phyloP scores from a whole-genome alignment of 768 basidiomycete species.

The Gyrodon lividus region DNA sequence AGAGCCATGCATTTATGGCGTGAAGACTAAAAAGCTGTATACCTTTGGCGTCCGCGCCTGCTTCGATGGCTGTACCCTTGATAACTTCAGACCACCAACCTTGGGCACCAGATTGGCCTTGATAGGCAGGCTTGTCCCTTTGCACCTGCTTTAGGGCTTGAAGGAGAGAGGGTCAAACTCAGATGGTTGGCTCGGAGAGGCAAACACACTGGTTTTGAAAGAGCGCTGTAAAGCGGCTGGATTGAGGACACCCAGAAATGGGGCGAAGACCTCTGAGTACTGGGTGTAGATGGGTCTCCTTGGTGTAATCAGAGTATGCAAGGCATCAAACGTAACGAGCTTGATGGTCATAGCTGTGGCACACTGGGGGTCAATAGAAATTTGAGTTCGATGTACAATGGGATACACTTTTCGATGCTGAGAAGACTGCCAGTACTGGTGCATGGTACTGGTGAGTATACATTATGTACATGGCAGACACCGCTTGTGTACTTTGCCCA shows the following conservation, averaged over 20 bases:
- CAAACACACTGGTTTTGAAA: slow-evolving; percentile 53
- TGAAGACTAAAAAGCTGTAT: slow-evolving; percentile 16
- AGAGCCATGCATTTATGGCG: slow-evolving; percentile 21
- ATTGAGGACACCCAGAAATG: slow-evolving; percentile 61
- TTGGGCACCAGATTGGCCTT: slow-evolving; percentile 41
- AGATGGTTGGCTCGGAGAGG: background rate
- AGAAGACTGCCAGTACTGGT: too few relatives aligned
- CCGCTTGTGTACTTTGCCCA: too few relatives aligned
- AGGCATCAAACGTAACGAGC: slow-evolving; percentile 75
- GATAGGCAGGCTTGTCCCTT: slow-evolving; percentile 57
- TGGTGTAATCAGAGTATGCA: slow-evolving; percentile 74
- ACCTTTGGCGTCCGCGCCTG: slow-evolving; percentile 65
- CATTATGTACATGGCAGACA: too few relatives aligned
- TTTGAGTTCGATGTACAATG: too few relatives aligned
- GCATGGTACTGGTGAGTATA: too few relatives aligned
- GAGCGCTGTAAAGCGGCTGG: slow-evolving; percentile 52
- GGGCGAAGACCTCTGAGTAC: slow-evolving; percentile 59
- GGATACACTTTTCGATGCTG: too few relatives aligned
- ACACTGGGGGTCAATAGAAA: too few relatives aligned
- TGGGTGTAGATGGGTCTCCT: slow-evolving; percentile 66
- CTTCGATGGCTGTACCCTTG: slow-evolving; percentile 67
- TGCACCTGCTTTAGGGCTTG: slow-evolving; percentile 53
- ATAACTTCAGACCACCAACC: slow-evolving; percentile 83
- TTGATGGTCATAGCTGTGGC: slow-evolving; percentile 37
- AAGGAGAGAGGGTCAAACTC: slow-evolving; percentile 5